Evolutionary conservation across 352 stramenopile species (phyloP).

Genomic region (Thraustochytrium sp.): DNA sequence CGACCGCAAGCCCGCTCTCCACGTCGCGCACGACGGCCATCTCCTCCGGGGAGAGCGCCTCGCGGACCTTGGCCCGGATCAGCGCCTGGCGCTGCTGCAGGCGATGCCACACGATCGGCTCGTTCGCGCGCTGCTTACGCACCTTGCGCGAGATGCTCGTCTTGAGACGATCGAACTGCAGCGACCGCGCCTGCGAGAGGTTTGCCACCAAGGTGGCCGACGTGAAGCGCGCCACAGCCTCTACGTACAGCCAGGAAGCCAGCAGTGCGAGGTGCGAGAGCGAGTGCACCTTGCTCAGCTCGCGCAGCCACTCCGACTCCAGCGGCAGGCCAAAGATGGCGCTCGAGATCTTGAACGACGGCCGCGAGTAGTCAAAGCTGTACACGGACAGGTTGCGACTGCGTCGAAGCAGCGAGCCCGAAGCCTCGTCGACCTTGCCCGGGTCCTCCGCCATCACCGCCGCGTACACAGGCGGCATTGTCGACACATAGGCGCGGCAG

Average conservation of each 20-base stretch:
- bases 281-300: background rate
- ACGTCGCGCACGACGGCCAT: background rate
- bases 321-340: slow-evolving; percentile 17
- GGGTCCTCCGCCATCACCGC: background rate
- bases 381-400: background rate
- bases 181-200: background rate
- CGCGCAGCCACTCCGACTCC: slow-evolving; percentile 15
- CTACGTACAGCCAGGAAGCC: slow-evolving; percentile 4
- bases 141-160: background rate
- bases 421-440: background rate
- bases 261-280: slow-evolving; percentile 23
- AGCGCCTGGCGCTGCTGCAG: background rate
- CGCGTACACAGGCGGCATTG: background rate
- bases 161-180: slow-evolving; percentile 12
- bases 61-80: background rate
- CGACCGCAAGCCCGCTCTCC: background rate
- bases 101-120: background rate
- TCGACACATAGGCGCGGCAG: slow-evolving; percentile 29
- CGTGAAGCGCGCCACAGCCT: slow-evolving; percentile 22
- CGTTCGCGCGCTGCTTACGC: background rate
- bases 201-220: background rate
- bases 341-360: slow-evolving; percentile 8
- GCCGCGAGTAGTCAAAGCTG: background rate
- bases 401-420: background rate
- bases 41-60: background rate